Base-by-base conservation (phyloP, 116 monocot genomes). In the Papilionanthe hybrid region DNA sequence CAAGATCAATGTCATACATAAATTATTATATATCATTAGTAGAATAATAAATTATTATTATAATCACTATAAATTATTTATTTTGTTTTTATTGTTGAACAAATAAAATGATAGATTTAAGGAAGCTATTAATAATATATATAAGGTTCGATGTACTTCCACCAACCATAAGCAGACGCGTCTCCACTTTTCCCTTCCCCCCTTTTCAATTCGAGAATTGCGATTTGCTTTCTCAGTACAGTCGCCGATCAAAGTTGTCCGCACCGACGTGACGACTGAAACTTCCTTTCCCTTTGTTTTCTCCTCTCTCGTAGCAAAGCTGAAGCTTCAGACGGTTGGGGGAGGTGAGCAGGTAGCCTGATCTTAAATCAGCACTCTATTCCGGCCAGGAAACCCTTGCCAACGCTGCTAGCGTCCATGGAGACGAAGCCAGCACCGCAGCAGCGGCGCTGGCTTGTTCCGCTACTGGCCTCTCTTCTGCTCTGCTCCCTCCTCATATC, bases 401-500 rank as follows among this genome's bases (percentile, higher is more conserved):
- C 12, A 23, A 22, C 10, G 13, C 15, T 32, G 69, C 32, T 37
- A 6, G 8, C 15, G 22, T 19, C 50, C 20, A 77, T 80, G 79
- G 85, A 73, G 81, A 78, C 85, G 69, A 84, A 75, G 85, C 84
- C 86, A 53, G 15, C 56, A 22, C 73, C 65, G 43, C 80, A 75
- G 65, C 87, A 81, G 25, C 55, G 76, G 53, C 71, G 75, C 23
- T 85, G 85, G 85, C 13, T 86, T 72, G 81, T 83, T 50, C 78
- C 83, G 37, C 65, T 86, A 17, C 78, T 88, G 4, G 83, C 83
- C 23, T 81, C 86, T 20, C 77, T 83, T 60, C 81, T 88, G 8
- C 79, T 85, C 28, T 83, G 83, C 81, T 85, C 88, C 17, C 83
- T 83, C 48, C 79, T 88, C 32, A 77, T 77, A 29, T 80, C 83